These are phyloP conservation scores for Phytopythium aichiense DNA, from an alignment of 352 stramenopile species.

Conservation along the genomic window DNA sequence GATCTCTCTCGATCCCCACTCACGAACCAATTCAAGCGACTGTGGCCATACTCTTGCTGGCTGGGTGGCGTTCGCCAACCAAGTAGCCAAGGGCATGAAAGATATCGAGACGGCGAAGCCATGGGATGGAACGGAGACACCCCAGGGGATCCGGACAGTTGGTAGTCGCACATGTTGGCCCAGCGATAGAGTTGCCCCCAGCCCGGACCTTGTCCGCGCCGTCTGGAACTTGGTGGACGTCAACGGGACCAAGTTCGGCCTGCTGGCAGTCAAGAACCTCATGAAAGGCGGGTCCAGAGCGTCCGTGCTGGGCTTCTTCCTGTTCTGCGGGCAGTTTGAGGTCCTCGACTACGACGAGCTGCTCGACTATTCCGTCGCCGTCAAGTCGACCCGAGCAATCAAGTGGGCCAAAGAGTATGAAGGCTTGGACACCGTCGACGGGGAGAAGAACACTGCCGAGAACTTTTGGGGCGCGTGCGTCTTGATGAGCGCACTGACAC, in stretches of 20 bases:
- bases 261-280: neutral
- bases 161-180: neutral
- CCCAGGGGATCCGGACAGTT: neutral
- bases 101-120: neutral
- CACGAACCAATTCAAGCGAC: too few species aligned
- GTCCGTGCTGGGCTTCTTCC: neutral
- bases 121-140: neutral
- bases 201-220: neutral
- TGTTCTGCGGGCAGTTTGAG: neutral
- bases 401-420: neutral
- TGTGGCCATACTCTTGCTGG: neutral
- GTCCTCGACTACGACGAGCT: neutral
- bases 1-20: too few species aligned
- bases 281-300: neutral
- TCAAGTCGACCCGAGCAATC: neutral
- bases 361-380: neutral
- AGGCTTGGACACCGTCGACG: neutral
- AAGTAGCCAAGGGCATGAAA: neutral
- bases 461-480: neutral
- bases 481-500: neutral
- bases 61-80: neutral
- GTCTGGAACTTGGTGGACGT: neutral
- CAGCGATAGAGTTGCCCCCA: neutral
- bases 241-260: neutral
- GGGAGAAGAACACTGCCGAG: neutral